Evolutionary conservation across 352 stramenopile species (phyloP), one percentile per base, ranked within the genome.

Genomic region (Phytophthora niederhauseri): DNA sequence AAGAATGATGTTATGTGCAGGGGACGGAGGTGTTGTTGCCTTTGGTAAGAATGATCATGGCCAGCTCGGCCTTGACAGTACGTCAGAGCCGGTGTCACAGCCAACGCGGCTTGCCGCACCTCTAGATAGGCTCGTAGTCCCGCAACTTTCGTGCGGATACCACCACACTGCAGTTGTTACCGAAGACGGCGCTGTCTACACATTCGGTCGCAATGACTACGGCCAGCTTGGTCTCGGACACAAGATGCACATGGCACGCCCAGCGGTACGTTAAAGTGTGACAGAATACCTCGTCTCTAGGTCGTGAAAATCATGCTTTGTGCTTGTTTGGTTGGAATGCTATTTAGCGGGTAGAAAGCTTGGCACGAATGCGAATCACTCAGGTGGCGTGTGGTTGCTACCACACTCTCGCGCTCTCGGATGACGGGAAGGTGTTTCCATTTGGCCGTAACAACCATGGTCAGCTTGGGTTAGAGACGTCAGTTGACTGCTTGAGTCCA

Each of bases 391-490:
- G 89, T 28, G 90, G 90, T 19, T 95, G 87, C 69, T 96, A 96
- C 54, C 90, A 97, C 74, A 97, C 86, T 22, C 77, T 97, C 11
- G 64, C 80, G 3, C 82, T 96, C 30, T 93, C 85, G 15, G 85
- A 93, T n/a, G 82, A 94, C 31, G 90, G 89, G 8, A 92, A 91
- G 66, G 89, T 97, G 43, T 96, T 94, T 59, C 94, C 97, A 19
- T 98, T 97, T 72, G 94, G 94, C 22, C 78, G 94, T 31, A 98
- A 98, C 70, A 98, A 98, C 61, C 94, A 98, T 71, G 94, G 94
- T 1, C 94, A 98, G 46, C 81, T 98, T 36, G 94, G 92, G 1
- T 72, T 93, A 12, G 83, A 93, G 51, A 89, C 85, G 22, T 79
- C 70, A 2, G 51, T 93, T 7, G 88, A 97, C 64, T 95, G 90